Evolutionary conservation across 2,329 filamentous ascomycete species (phyloP).

Genomic region (Raffaelea arxii): DNA sequence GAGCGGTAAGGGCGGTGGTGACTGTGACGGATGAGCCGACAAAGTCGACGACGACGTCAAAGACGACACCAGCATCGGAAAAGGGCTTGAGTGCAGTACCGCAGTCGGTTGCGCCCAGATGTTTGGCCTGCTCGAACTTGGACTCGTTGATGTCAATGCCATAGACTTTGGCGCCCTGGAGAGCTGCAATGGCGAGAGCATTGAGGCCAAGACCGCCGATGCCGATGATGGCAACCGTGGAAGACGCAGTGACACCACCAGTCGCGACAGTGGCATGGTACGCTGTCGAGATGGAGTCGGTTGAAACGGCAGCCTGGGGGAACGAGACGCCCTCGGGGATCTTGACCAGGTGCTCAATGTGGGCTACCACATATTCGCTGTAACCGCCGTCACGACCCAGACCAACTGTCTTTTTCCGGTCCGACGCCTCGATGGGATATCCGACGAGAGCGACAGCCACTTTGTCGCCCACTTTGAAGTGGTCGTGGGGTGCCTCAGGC

Average conservation of each 20-base stretch:
- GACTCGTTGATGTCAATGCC: conserved; percentile 5
- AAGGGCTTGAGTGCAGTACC: background rate
- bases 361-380: background rate
- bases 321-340: background rate
- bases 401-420: background rate
- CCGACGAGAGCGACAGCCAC: background rate
- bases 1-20: background rate
- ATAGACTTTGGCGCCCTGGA: background rate
- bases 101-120: background rate
- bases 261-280: background rate
- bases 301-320: background rate
- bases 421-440: background rate
- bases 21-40: background rate
- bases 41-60: background rate
- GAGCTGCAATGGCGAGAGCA: background rate
- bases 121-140: conserved; percentile 4
- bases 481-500: background rate
- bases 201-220: background rate
- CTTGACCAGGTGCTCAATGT: background rate
- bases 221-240: background rate
- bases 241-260: background rate
- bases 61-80: background rate
- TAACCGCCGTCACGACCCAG: background rate
- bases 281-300: background rate
- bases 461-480: background rate